Base-by-base conservation (phyloP, 2,329 filamentous ascomycete species). In the Xylaria sp. region DNA sequence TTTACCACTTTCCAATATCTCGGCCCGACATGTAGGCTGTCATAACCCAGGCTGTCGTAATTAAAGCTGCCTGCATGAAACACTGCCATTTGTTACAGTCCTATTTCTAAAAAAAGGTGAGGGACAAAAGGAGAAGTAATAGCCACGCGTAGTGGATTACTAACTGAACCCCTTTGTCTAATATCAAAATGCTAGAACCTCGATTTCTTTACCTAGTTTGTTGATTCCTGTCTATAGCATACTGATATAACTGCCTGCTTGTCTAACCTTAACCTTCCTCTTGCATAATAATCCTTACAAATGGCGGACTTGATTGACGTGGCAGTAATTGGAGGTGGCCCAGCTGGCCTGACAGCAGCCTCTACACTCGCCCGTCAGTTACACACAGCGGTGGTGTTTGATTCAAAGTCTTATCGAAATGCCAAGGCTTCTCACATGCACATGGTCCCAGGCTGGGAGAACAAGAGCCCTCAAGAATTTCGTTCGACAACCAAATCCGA, bases 351-450 rank as follows among this genome's bases (percentile, higher is more conserved):
- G 0, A 71, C 74, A 8, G 72, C 70, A 14, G 71, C 72, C 0
- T 55, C 24, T 5, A 70, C 69, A 14, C 51, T 75, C 3, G 73
- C 61, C 4, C 68, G 73, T 9, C 71, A 73, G 24, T 60, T 71
- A 11, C 70, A 73, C n/a, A 73, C 71, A 0, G 72, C 73, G 1
- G 66, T 74, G 1, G 71, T 75, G 12, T 74, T 74, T 30, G 70
- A 74, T 39, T 69, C 69, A 2, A 51, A 62, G 36, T 59, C 2
- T 0, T 74, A 73, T 12, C 57, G 72, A n/a, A 73, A 74, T 36
- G 61, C 67, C 1, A 64, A 61, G 1, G 64, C 68, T 1, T 27
- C 67, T 2, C 21, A 64, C 2, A 72, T 75, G 68, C 73, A 75
- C 36, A 72, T 71, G 63, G 69, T 72, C 1, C 68, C 69, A 1